A percentile compares a stretch with the other conserved stretches of the same genome.
Evolutionary conservation across 495 filamentous ascomycete genomes (phyloP).

Genomic region (Talaromyces adpressus): DNA sequence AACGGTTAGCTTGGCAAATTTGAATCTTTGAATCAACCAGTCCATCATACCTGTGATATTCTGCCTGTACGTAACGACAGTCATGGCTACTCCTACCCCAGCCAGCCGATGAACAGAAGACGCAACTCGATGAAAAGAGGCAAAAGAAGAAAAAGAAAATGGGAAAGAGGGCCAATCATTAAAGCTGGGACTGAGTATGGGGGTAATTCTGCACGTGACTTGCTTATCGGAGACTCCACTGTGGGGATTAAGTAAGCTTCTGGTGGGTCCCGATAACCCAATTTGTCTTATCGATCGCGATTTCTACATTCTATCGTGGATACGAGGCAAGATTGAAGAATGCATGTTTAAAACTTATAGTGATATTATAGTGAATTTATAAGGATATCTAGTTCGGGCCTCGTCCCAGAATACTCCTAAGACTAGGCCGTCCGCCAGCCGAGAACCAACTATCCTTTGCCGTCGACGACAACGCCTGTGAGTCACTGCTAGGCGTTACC

Average conservation of each 20-base stretch:
- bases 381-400: neutral
- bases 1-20: neutral
- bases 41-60: slow-evolving; percentile 1
- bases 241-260: neutral
- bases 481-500: slow-evolving; percentile 15
- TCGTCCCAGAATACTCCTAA: slow-evolving; percentile 8
- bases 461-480: neutral
- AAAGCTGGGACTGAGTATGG: neutral
- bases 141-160: neutral
- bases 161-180: neutral
- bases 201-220: neutral
- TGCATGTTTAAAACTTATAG: neutral
- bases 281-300: neutral
- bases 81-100: neutral
- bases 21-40: neutral
- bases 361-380: neutral
- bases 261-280: neutral
- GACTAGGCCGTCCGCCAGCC: neutral
- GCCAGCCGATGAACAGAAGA: neutral
- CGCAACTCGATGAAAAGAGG: neutral
- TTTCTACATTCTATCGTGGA: neutral
- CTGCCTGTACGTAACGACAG: neutral
- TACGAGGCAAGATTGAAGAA: too few species aligned
- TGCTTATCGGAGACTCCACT: neutral
- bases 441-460: neutral